Percentiles rank a stretch among this genome's conserved stretches.
Evolutionary conservation across 106 monocot genomes (phyloP).

Genomic region (Acorus gramineus): DNA sequence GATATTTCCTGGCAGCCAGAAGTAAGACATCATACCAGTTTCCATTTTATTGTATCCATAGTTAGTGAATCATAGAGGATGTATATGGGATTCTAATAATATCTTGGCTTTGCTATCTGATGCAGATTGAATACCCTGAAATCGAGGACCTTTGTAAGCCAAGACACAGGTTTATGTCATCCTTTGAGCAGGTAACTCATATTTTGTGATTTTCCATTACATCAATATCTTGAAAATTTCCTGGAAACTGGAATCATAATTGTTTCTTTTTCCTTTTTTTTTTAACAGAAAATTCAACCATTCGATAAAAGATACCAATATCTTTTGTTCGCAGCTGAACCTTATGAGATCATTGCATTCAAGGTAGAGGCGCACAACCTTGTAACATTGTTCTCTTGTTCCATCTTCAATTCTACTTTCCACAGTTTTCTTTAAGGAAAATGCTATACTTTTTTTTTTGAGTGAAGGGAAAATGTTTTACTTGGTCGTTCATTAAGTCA

Average conservation of each 20-base stretch:
- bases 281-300: constrained; percentile 68
- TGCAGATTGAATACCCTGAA: constrained; percentile 95
- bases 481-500: background rate
- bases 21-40: no score
- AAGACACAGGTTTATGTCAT: constrained; percentile 93
- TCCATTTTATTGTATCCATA: no score
- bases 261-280: constrained; percentile 1
- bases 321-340: constrained; percentile 87
- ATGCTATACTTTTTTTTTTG: no score
- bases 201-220: background rate
- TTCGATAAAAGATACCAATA: constrained; percentile 90
- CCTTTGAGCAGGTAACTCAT: constrained; percentile 77
- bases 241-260: no score
- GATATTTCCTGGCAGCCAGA: no score
- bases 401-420: no score
- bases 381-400: no score
- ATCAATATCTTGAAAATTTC: background rate
- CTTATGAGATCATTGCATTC: constrained; percentile 84
- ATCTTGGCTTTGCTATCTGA: background rate
- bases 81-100: no score
- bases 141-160: constrained; percentile 87
- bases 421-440: no score
- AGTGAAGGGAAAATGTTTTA: no score
- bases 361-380: constrained; percentile 34
- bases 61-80: no score